Base-by-base conservation (phyloP, 352 stramenopile genomes). In the Globisporangium mamillatum region DNA sequence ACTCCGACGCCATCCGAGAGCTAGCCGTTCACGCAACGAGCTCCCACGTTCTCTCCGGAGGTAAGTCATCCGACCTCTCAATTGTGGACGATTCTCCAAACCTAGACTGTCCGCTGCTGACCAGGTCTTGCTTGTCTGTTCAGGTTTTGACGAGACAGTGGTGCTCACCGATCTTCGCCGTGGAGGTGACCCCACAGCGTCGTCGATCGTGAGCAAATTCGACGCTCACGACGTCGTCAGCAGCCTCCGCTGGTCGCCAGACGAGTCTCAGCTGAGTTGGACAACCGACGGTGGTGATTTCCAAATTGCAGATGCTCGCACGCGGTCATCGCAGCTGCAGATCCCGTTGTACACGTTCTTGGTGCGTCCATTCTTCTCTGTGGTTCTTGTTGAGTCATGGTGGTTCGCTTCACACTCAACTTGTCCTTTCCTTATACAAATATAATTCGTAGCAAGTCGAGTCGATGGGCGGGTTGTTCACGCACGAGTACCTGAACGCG, bases 231-330 rank as follows among this genome's bases (percentile, higher is more conserved):
- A 95, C 53, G 88, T 95, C 8, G 86, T 95, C 22, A 93, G 85
- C 64, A 95, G 88, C 60, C 36, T 95, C 50, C 84, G 88, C 1
- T 95, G 86, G 88, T 75, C 81, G 12, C 82, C 79, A 22, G 65
- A 59, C 0, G 64, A 77, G 20, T 70, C 76, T 2, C 75, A 82
- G 5, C 58, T 95, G 36, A 95, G 88, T 60, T 95, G 86, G 88
- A 95, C 88, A 4, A 93, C 88, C 2, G 88, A 95, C 66, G 83
- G 79, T 27, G 88, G 88, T 6, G 82, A 91, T 18, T 90, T 93
- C 55, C 86, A 91, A 73, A 48, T 93, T 6, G 74, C 64, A 7
- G 88, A 95, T 25, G 70, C 75, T 24, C 84, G 88, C 16, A 62
- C 71, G 18, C 75, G 64, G 20, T 69, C 78, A 3, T 54, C 52